phyloP scores from a whole-genome alignment of 306 rosid species.

The Cicer yamashitae region DNA sequence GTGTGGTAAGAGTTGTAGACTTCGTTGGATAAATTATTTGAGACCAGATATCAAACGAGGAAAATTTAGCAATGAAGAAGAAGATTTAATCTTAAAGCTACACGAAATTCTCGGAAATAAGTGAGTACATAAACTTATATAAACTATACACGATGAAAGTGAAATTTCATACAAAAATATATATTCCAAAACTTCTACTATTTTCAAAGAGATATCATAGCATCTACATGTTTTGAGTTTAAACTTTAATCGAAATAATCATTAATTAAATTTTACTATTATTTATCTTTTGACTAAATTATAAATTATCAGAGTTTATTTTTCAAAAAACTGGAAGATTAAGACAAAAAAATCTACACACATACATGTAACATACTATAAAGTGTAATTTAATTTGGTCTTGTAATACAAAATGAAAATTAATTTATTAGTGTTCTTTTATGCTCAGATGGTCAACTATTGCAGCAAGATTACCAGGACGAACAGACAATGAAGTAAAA shows the following conservation, averaged over 20 bases:
- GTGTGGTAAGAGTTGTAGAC: slow-evolving; percentile 99
- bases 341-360: no score
- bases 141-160: neutral
- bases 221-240: neutral
- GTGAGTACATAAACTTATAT: slow-evolving; percentile 41
- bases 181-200: no score
- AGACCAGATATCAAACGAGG: slow-evolving; percentile 94
- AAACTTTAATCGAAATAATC: no score
- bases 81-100: slow-evolving; percentile 66
- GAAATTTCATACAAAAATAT: neutral
- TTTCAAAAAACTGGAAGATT: no score
- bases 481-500: slow-evolving; percentile 94
- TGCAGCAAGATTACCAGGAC: slow-evolving; percentile 85
- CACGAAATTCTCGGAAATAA: slow-evolving; percentile 86
- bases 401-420: neutral
- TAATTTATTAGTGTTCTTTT: neutral
- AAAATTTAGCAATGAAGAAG: slow-evolving; percentile 82
- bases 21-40: slow-evolving; percentile 90
- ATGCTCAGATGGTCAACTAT: slow-evolving; percentile 88
- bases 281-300: no score
- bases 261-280: no score
- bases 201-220: neutral
- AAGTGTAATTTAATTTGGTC: slow-evolving; percentile 23
- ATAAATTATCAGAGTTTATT: no score
- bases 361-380: neutral